Evolutionary conservation across 1,284 basidiomycete genomes (phyloP).

Genomic region (Irpex lacteus): DNA sequence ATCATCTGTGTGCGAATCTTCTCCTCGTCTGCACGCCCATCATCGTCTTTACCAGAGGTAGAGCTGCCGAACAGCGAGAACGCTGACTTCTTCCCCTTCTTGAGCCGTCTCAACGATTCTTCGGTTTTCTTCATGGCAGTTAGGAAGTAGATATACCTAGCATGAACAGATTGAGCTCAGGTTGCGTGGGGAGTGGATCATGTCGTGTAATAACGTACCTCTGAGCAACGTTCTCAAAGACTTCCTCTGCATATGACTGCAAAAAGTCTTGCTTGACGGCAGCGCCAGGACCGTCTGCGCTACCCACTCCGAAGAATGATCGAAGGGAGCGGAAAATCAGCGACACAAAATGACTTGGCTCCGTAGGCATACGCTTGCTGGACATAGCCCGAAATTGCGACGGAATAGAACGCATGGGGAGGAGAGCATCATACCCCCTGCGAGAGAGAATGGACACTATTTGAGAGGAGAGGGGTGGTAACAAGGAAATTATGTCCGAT

Average conservation of each 20-base stretch:
- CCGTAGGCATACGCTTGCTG: conserved; percentile 63
- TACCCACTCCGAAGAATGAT: conserved; percentile 67
- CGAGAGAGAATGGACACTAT: conserved; percentile 73
- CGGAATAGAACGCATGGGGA: conserved; percentile 85
- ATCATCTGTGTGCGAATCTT: conserved; percentile 85
- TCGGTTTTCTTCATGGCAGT: conserved; percentile 88
- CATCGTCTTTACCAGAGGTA: conserved; percentile 51
- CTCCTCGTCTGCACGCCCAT: conserved; percentile 71
- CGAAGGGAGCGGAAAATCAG: conserved; percentile 83
- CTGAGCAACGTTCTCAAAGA: conserved; percentile 75
- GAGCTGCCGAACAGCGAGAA: conserved; percentile 74
- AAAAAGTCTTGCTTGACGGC: conserved; percentile 55
- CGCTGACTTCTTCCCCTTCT: conserved; percentile 78
- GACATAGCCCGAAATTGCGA: conserved; percentile 84
- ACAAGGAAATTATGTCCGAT: conserved; percentile 42
- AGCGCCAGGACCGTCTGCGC: conserved; percentile 52
- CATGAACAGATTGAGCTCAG: conserved; percentile 3
- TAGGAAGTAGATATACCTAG: conserved; percentile 68
- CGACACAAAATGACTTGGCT: conserved; percentile 84
- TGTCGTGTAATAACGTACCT: conserved; percentile 41
- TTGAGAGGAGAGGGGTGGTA: conserved; percentile 57
- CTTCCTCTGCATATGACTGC: conserved; percentile 52
- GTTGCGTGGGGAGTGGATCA: background rate
- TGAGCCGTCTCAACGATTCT: conserved; percentile 80
- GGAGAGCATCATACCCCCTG: conserved; percentile 82